These are phyloP conservation scores for Pisolithus orientalis DNA, from an alignment of 768 basidiomycete species.

Conservation along the genomic window DNA sequence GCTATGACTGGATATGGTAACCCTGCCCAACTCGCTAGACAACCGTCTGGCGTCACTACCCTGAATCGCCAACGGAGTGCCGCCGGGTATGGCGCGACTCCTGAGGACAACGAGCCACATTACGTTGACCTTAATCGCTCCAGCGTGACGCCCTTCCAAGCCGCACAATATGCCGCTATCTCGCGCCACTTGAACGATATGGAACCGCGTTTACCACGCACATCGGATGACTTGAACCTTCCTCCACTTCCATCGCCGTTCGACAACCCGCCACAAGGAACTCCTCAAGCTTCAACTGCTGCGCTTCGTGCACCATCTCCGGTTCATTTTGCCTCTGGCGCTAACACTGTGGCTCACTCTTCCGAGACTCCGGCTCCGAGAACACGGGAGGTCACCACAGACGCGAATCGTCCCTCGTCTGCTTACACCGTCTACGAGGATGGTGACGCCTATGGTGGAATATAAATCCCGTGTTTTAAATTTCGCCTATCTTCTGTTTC, in stretches of 20 bases:
- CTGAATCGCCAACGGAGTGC: constrained; percentile 17
- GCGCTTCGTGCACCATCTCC: constrained; percentile 27
- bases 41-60: constrained; percentile 16
- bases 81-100: background rate
- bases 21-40: constrained; percentile 9
- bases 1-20: constrained; percentile 10
- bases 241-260: constrained; percentile 24
- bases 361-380: constrained; percentile 8
- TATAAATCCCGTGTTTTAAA: constrained; percentile 31
- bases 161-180: constrained; percentile 68
- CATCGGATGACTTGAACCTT: constrained; percentile 16
- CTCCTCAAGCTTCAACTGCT: constrained; percentile 14
- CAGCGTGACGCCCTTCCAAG: constrained; percentile 72
- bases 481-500: constrained; percentile 4
- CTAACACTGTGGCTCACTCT: constrained; percentile 8
- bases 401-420: constrained; percentile 39
- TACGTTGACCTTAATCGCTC: constrained; percentile 63
- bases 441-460: constrained; percentile 65
- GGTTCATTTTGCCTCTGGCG: constrained; percentile 9
- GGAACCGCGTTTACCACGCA: constrained; percentile 16
- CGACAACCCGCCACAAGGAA: constrained; percentile 13
- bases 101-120: constrained; percentile 29
- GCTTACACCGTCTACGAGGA: constrained; percentile 50
- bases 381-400: constrained; percentile 5
- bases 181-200: constrained; percentile 43